Percentiles rank a stretch among this genome's conserved stretches.
Evolutionary conservation across 352 stramenopile species (phyloP).

Genomic region (Phytophthora sojae): DNA sequence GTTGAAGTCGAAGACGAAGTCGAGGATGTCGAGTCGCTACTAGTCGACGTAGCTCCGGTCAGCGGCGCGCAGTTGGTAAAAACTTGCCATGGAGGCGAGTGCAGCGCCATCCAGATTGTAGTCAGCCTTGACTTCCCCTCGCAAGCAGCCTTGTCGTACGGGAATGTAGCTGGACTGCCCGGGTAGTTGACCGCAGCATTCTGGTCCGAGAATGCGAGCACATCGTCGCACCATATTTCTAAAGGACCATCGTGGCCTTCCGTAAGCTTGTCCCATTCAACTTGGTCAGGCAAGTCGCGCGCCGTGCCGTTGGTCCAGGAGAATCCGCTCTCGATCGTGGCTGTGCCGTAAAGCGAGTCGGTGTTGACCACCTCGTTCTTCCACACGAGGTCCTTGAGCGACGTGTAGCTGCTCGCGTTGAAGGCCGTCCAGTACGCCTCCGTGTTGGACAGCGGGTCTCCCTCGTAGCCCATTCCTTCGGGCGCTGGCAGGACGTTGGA

Average conservation of each 20-base stretch:
- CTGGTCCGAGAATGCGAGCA: conserved; percentile 46
- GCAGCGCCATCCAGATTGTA: conserved; percentile 50
- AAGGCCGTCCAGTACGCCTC: conserved; percentile 45
- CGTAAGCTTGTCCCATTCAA: conserved; percentile 52
- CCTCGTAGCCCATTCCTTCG: conserved; percentile 36
- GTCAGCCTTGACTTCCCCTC: conserved; percentile 44
- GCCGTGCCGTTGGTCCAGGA: conserved; percentile 41
- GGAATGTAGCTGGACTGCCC: conserved; percentile 35
- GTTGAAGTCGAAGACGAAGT: conserved; percentile 4
- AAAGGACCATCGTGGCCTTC: conserved; percentile 51
- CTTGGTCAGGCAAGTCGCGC: conserved; percentile 41
- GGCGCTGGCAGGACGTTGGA: conserved; percentile 36
- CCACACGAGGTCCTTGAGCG: conserved; percentile 52
- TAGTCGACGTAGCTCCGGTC: conserved; percentile 25
- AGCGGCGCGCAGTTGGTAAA: conserved; percentile 60
- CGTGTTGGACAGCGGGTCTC: conserved; percentile 40
- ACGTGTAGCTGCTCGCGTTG: conserved; percentile 54
- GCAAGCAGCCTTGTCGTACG: conserved; percentile 53
- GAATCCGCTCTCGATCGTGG: conserved; percentile 52
- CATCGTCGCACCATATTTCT: conserved; percentile 62
- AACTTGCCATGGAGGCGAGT: conserved; percentile 54
- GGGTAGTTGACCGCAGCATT: conserved; percentile 53
- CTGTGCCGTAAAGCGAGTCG: conserved; percentile 37
- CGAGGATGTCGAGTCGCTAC: conserved; percentile 16
- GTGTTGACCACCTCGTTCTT: conserved; percentile 44